These are phyloP conservation scores for Sporisorium iseilematis-ciliati DNA, from an alignment of 1,284 basidiomycete species.

Conservation along the genomic window DNA sequence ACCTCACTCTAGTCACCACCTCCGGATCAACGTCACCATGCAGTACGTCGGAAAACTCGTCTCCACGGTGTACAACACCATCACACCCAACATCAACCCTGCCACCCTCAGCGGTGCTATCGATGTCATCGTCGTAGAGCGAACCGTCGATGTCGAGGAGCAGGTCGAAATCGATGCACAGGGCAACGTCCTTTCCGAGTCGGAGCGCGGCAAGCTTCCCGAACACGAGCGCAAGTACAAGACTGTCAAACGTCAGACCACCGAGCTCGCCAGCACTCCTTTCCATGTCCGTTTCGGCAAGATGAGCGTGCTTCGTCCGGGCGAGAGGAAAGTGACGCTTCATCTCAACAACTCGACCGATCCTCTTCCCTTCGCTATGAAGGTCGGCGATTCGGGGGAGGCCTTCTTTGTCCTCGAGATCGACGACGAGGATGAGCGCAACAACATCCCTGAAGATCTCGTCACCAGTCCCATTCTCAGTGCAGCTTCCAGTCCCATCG, in stretches of 20 bases:
- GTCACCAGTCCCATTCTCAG: slow-evolving; percentile 83
- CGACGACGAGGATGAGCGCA: slow-evolving; percentile 74
- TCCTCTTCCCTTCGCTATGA: slow-evolving; percentile 93
- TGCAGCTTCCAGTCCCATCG: slow-evolving; percentile 62
- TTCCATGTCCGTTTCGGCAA: slow-evolving; percentile 99
- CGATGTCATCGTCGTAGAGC: slow-evolving; percentile 70
- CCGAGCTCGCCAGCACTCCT: slow-evolving; percentile 87
- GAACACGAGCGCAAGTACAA: slow-evolving; percentile 43
- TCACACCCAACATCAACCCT: slow-evolving; percentile 69
- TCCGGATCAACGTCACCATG: slow-evolving; percentile 37
- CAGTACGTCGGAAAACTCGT: slow-evolving; percentile 69
- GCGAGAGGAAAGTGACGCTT: slow-evolving; percentile 83
- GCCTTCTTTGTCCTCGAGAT: slow-evolving; percentile 99
- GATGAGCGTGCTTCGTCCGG: slow-evolving; percentile 92
- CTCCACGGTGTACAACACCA: slow-evolving; percentile 69
- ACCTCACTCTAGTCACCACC: background rate
- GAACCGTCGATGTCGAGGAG: slow-evolving; percentile 73
- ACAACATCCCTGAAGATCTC: slow-evolving; percentile 88
- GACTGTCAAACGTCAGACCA: slow-evolving; percentile 38
- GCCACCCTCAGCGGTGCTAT: slow-evolving; percentile 69
- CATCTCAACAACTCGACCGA: slow-evolving; percentile 66
- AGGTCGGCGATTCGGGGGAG: slow-evolving; percentile 97
- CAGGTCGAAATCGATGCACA: slow-evolving; percentile 71
- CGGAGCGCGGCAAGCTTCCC: slow-evolving; percentile 18
- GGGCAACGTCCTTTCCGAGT: slow-evolving; percentile 24